Evolutionary conservation across 345 rosid genomes (phyloP).

Genomic region (Moricandia moricandioides): DNA sequence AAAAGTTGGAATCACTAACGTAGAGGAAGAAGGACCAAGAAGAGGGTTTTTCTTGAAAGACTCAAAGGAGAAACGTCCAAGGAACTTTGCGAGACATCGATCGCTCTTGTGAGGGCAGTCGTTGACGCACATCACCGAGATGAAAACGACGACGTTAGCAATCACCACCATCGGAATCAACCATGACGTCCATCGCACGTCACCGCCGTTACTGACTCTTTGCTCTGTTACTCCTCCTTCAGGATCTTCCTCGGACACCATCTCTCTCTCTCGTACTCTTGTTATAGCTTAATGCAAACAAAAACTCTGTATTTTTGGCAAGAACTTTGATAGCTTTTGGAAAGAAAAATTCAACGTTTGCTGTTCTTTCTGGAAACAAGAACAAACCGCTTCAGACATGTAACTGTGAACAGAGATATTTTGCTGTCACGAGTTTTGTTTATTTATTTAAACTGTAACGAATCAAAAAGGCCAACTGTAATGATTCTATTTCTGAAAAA

Average conservation of each 20-base stretch:
- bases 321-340: not conserved
- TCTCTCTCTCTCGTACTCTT: not conserved
- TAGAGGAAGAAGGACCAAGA: slow-evolving; percentile 80
- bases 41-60: slow-evolving; percentile 75
- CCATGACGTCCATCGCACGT: slow-evolving; percentile 73
- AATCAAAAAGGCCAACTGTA: not conserved
- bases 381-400: not conserved
- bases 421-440: not conserved
- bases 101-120: slow-evolving; percentile 62
- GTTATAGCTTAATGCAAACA: not conserved
- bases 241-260: slow-evolving; percentile 21
- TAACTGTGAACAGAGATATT: not conserved
- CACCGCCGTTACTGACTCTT: not conserved
- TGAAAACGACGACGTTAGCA: slow-evolving; percentile 63
- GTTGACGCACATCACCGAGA: slow-evolving; percentile 68
- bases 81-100: slow-evolving; percentile 63
- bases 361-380: not conserved
- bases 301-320: not conserved
- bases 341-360: not conserved
- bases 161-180: slow-evolving; percentile 68
- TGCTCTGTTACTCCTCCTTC: slow-evolving; percentile 1
- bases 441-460: not conserved
- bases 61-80: slow-evolving; percentile 76
- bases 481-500: not conserved
- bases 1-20: slow-evolving; percentile 47